Evolutionary conservation across 352 stramenopile species (phyloP).

Genomic region (Pythium periplocum): DNA sequence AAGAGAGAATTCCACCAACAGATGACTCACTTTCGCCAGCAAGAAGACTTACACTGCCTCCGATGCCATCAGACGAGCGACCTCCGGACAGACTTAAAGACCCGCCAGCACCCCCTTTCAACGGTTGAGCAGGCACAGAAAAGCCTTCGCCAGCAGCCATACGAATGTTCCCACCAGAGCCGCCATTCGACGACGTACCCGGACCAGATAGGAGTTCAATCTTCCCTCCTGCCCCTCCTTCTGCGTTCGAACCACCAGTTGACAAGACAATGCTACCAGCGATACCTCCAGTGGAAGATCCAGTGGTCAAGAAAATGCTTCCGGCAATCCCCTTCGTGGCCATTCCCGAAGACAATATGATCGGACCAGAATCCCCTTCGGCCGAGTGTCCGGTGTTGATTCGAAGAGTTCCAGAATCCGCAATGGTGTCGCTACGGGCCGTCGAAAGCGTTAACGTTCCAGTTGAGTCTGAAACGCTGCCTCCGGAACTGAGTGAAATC

Average conservation of each 20-base stretch:
- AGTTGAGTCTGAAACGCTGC: not conserved
- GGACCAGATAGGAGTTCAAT: conserved; percentile 35
- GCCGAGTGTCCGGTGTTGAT: conserved; percentile 3
- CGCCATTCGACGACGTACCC: conserved; percentile 42
- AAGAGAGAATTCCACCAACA: conserved; percentile 28
- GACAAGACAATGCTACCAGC: conserved; percentile 15
- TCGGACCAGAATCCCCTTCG: not conserved
- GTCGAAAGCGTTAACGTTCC: not conserved
- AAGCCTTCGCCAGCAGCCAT: conserved; percentile 33
- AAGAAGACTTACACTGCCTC: conserved; percentile 26
- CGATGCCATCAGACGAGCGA: conserved; percentile 32
- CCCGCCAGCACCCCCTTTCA: conserved; percentile 27
- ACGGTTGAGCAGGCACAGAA: conserved; percentile 25
- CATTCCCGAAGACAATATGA: conserved; percentile 30
- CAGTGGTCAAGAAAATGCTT: conserved; percentile 39
- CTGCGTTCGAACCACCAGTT: conserved; percentile 12
- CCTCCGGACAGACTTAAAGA: conserved; percentile 27
- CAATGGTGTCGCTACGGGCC: not conserved
- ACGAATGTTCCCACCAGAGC: conserved; percentile 31
- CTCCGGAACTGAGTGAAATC: not conserved
- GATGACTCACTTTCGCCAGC: conserved; percentile 36
- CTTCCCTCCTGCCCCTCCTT: conserved; percentile 9
- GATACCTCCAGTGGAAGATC: conserved; percentile 24
- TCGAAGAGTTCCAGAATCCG: conserved; percentile 3
- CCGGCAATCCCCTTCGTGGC: conserved; percentile 28